These are phyloP conservation scores for Pseudocercospora ulei DNA, from an alignment of 2,329 filamentous ascomycete genomes.

Conservation along the genomic window DNA sequence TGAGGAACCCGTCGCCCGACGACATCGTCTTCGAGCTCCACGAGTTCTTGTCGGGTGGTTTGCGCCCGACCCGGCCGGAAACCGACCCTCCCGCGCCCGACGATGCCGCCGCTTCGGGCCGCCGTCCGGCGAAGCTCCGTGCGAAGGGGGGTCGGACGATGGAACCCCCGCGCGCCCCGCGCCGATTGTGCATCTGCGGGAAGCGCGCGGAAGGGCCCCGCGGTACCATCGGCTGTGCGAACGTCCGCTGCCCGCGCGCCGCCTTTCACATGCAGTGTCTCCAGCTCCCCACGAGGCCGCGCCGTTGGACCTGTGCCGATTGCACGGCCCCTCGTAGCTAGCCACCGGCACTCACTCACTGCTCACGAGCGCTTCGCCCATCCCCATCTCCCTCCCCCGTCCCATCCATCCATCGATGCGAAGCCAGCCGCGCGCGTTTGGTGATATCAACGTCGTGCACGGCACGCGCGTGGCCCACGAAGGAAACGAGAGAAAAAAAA, in stretches of 20 bases:
- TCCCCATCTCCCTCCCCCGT: too few species aligned
- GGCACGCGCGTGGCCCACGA: too few species aligned
- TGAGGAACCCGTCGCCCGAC: neutral
- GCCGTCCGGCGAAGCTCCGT: neutral
- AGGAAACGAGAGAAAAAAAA: too few species aligned
- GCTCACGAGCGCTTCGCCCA: too few species aligned
- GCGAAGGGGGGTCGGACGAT: too few species aligned
- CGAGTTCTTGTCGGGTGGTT: neutral
- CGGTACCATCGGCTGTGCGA: constrained; percentile 18
- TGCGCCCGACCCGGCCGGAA: neutral
- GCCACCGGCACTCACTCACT: too few species aligned
- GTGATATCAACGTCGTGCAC: too few species aligned
- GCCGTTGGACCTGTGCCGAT: constrained; percentile 19
- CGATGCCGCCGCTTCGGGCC: too few species aligned
- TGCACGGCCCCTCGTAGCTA: too few species aligned
- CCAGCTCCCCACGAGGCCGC: constrained; percentile 12
- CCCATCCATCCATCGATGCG: too few species aligned
- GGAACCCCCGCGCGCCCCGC: too few species aligned
- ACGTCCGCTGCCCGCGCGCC: constrained; percentile 12
- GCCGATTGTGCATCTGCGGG: constrained; percentile 18
- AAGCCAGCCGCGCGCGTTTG: too few species aligned
- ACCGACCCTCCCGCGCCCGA: neutral
- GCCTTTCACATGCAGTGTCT: constrained; percentile 21
- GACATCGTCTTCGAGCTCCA: constrained; percentile 16
- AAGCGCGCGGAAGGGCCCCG: constrained; percentile 6